These are phyloP conservation scores for Cercospora sesami DNA, from an alignment of 2,329 filamentous ascomycete genomes.

Conservation along the genomic window DNA sequence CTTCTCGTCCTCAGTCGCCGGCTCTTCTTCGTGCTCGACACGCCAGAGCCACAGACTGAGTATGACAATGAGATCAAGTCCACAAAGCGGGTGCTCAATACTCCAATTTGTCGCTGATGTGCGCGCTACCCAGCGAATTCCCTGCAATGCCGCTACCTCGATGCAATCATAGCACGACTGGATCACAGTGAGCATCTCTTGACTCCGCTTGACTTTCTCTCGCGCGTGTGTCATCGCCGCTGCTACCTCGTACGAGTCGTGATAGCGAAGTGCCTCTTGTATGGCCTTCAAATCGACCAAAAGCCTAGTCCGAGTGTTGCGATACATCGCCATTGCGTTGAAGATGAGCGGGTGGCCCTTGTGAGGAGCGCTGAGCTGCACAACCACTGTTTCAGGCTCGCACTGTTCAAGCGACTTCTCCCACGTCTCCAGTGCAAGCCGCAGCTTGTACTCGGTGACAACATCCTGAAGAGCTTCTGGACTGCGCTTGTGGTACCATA, in stretches of 20 bases:
- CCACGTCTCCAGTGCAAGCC: slow-evolving; percentile 96
- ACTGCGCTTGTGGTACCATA: slow-evolving; percentile 98
- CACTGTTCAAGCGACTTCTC: slow-evolving; percentile 92
- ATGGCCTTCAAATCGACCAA: slow-evolving; percentile 95
- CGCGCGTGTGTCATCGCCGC: slow-evolving; percentile 93
- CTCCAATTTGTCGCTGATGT: slow-evolving; percentile 99
- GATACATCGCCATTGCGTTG: slow-evolving; percentile 96
- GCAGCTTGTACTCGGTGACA: slow-evolving; percentile 96
- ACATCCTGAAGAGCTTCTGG: slow-evolving; percentile 97
- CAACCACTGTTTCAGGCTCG: slow-evolving; percentile 83
- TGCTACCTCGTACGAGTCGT: slow-evolving; percentile 95
- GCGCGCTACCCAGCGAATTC: slow-evolving; percentile 95
- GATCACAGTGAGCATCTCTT: slow-evolving; percentile 98
- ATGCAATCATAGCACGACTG: slow-evolving; percentile 98
- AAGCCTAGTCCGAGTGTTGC: slow-evolving; percentile 86
- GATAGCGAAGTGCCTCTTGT: slow-evolving; percentile 93
- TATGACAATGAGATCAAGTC: slow-evolving; percentile 96
- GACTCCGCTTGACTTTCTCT: slow-evolving; percentile 89
- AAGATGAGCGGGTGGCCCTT: slow-evolving; percentile 95
- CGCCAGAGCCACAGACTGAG: slow-evolving; percentile 97
- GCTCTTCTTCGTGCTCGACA: slow-evolving; percentile 97
- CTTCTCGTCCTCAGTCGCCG: slow-evolving; percentile 77
- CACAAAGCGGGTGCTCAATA: slow-evolving; percentile 94
- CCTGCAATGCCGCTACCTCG: slow-evolving; percentile 89
- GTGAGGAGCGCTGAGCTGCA: slow-evolving; percentile 89